Base-by-base conservation (phyloP, 345 rosid species). In the Viola odorata region DNA sequence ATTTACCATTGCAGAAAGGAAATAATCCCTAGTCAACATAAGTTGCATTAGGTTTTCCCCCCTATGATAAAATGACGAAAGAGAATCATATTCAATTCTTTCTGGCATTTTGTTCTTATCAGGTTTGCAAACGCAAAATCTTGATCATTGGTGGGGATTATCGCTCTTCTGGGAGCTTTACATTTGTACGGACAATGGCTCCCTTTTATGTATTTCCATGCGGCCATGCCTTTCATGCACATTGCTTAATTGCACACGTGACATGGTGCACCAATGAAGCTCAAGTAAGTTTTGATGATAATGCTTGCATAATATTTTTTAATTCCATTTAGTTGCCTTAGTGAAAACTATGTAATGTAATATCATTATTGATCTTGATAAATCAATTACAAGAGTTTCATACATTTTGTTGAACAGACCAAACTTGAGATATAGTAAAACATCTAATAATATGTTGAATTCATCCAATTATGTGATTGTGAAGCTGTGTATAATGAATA, bases 161-260 rank as follows among this genome's bases (percentile, higher is more conserved):
- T 75, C 82, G 87, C 64, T 76, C 82, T 82, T 78, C 84, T 54
- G 85, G 75, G 9, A 88, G 95, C 51, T 84, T 85, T 75, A 69
- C 90, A 60, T 73, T 96, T n/a, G 83, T 78, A 48, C 96, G 99
- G 73, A 84, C 90, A 49, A 77, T 94, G 82, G 90, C 97, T 61
- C 95, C 95, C 51, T 90, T 94, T 73, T 94, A 90, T 69, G 85
- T 94, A 57, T 94, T 94, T 77, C 99, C 99, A 32, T 94, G 97
- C 70, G 91, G 96, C 11, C 97, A 94, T 62, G 80, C 97, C 47
- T 94, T 94, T 76, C 97, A 94, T 71, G 77, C 96, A 9, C 86
- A 86, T 55, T 90, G 97, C 78, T 67, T 90, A 69, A 86, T 94
- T 72, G 88, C 99, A 32, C 94, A 86, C 32, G 86, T 86, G 54